phyloP scores from a whole-genome alignment of 1,139 yeast species.

The Yamadazyma atmosphaerica region DNA sequence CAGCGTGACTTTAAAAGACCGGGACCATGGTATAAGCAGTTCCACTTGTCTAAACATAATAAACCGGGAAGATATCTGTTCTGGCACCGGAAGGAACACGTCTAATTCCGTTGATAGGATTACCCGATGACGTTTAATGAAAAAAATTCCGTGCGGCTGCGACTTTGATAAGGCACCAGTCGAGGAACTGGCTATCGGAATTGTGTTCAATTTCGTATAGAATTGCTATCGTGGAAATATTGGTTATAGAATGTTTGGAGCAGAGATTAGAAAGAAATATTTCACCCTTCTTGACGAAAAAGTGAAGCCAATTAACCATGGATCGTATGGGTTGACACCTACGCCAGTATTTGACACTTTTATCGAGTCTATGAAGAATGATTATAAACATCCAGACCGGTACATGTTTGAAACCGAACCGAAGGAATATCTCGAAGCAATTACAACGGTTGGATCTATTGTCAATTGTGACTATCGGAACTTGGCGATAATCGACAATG shows the following conservation, averaged over 20 bases:
- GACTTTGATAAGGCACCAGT: neutral
- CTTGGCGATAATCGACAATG: conserved; percentile 55
- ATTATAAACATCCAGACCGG: conserved; percentile 42
- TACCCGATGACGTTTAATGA: neutral
- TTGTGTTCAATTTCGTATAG: no score
- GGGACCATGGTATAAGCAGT: no score
- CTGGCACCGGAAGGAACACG: conserved; percentile 28
- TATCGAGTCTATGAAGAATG: conserved; percentile 24
- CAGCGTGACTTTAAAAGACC: no score
- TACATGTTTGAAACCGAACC: conserved; percentile 26
- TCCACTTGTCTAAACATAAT: neutral
- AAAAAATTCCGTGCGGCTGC: conserved; percentile 1
- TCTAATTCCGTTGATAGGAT: no score
- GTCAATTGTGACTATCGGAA: conserved; percentile 45
- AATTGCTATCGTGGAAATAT: neutral
- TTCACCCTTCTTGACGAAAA: conserved; percentile 40
- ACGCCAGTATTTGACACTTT: conserved; percentile 33
- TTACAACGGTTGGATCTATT: conserved; percentile 36
- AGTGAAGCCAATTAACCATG: conserved; percentile 50
- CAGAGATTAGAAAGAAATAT: conserved; percentile 44
- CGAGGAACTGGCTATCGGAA: no score
- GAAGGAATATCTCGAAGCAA: conserved; percentile 25
- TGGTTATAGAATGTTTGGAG: conserved; percentile 42
- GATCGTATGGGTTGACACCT: conserved; percentile 55
- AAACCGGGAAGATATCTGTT: no score